Conservation (phyloP, 345 rosid species). For the Brassica rapa region DNA sequence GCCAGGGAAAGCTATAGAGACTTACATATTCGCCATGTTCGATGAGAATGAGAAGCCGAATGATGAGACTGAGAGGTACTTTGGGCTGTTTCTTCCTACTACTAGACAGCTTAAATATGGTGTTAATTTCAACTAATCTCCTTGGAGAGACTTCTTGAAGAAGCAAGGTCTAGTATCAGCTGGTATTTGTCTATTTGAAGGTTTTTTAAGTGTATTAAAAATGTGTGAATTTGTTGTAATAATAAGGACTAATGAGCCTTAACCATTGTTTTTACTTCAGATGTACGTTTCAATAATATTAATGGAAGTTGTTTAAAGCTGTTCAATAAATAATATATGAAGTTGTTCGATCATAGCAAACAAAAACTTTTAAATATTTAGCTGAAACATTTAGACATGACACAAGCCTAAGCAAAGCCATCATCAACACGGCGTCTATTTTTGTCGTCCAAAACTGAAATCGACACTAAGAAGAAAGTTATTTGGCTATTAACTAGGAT, state of each 20-base stretch:
- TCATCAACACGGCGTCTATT: neutral
- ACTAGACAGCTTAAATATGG: conserved; percentile 51
- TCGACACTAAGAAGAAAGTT: neutral
- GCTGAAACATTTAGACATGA: neutral
- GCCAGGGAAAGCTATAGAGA: conserved; percentile 50
- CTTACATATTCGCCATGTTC: conserved; percentile 51
- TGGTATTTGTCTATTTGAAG: neutral
- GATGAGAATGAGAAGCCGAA: conserved; percentile 54
- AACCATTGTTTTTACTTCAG: neutral
- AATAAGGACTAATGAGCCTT: neutral
- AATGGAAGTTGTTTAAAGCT: neutral
- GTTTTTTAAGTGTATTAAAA: neutral
- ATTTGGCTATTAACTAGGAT: neutral
- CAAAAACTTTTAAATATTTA: neutral
- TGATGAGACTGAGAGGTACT: conserved; percentile 48
- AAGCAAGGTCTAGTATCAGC: neutral
- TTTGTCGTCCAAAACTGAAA: neutral
- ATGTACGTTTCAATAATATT: neutral
- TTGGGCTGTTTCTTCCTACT: conserved; percentile 52
- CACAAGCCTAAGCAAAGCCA: neutral
- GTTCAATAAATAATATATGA: neutral
- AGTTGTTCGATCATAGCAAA: neutral
- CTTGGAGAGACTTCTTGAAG: neutral
- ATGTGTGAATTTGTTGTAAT: neutral
- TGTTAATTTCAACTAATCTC: conserved; percentile 42